Evolutionary conservation across 805 yeast genomes (phyloP).

Genomic region (Candida maris): DNA sequence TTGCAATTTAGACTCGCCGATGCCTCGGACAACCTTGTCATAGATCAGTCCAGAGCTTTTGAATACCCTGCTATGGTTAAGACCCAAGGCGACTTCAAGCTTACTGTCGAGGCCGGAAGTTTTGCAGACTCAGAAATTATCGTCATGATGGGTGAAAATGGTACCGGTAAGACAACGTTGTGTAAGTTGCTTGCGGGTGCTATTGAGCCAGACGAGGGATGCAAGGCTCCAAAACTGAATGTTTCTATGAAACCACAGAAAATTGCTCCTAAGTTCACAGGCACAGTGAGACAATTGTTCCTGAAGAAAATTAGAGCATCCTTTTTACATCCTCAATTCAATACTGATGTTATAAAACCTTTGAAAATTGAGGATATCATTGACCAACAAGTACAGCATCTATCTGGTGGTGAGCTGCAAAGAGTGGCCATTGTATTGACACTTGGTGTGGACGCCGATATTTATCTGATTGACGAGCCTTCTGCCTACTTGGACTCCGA

Average conservation of each 20-base stretch:
- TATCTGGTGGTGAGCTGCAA: conserved; percentile 99
- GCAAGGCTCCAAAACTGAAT: conserved; percentile 78
- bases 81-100: conserved; percentile 94
- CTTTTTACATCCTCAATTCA: conserved; percentile 95
- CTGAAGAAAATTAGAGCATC: conserved; percentile 94
- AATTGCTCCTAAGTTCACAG: conserved; percentile 97
- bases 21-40: conserved; percentile 70
- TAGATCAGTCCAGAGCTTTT: conserved; percentile 77
- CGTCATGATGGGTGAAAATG: conserved; percentile 99
- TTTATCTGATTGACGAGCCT: conserved; percentile 97
- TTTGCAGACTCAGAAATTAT: conserved; percentile 95
- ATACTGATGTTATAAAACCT: conserved; percentile 96
- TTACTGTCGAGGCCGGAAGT: conserved; percentile 79
- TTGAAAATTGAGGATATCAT: conserved; percentile 88
- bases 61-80: conserved; percentile 76
- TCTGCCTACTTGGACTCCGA: conserved; percentile 98
- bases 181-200: conserved; percentile 95
- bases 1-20: conserved; percentile 91
- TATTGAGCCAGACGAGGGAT: conserved; percentile 77
- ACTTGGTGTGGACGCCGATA: conserved; percentile 91
- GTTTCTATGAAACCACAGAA: conserved; percentile 99
- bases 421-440: conserved; percentile 97
- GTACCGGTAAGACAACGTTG: conserved; percentile 98
- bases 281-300: conserved; percentile 97
- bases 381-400: conserved; percentile 95